Base-by-base conservation (phyloP, 768 basidiomycete species). In the Dentipellis fragilis region DNA sequence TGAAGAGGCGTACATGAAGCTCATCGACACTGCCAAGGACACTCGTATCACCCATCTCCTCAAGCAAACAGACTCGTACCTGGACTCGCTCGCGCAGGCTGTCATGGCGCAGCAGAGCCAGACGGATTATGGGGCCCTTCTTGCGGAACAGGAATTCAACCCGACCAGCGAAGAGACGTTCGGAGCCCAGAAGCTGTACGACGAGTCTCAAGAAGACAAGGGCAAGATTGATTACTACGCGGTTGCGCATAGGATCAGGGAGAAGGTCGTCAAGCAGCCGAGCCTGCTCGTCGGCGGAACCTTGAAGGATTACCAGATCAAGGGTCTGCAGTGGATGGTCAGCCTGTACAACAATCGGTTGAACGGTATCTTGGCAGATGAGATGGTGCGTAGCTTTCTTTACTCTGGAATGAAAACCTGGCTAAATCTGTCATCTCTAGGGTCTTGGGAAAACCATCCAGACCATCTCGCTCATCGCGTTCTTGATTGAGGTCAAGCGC, bases 1-100 rank as follows among this genome's bases (percentile, higher is more conserved):
- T 73, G 96, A 99, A 75, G 96, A 97, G 71, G 94, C 92, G n/a
- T 99, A 99, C 71, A 87, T 97, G 82, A 93, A 93, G 67, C 87
- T 99, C 64, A 91, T 99, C 65, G 96, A 98, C 69, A 96, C 94
- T 16, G 95, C 95, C 56, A 99, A 99, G 69, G 96, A 99, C 65
- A 97, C 95, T 10, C 88, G 96, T 71, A 97, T 99, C 71, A 96
- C 94, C 0, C 96, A 98, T 71, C 75, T 98, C 23, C 75, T 99
- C 55, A 78, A 87, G 47, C 95, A 98, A 72, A 99, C 96, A 9
- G 95, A 99, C 64, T 64, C 84, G 0, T 99, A 93, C 72, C 84
- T 99, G 63, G 95, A 98, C 66, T 92, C 90, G 8, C 83, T 99
- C 22, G 90, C 95, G 1, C 88, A 93, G 57, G 93, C 94, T 35